Percentiles rank a stretch among this genome's conserved stretches.
These are phyloP conservation scores for Micractinium sp. DNA, from an alignment of 139 green algal genomes.

Conservation along the genomic window DNA sequence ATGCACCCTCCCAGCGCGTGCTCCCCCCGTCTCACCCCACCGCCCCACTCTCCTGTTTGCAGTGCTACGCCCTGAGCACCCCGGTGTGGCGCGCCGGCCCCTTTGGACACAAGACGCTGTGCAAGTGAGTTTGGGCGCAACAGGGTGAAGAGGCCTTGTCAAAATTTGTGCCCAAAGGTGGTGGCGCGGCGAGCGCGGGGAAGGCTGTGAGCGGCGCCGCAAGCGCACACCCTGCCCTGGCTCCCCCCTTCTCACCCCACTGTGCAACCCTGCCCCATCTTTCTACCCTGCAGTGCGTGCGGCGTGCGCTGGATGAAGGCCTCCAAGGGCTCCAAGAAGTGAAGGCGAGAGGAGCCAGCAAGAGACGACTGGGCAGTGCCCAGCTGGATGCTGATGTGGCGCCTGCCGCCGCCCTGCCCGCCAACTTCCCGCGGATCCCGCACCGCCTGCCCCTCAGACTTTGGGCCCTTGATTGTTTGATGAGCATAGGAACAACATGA, in stretches of 20 bases:
- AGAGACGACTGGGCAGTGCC: no score
- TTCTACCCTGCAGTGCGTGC: slow-evolving; percentile 45
- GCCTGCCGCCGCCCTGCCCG: no score
- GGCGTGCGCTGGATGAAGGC: slow-evolving; percentile 70
- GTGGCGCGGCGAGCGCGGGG: no score
- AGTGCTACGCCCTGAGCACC: slow-evolving; percentile 39
- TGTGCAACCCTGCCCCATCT: no score
- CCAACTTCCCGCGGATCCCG: no score
- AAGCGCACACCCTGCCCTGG: background rate
- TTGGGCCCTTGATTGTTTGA: no score
- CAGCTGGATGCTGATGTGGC: no score
- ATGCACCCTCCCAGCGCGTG: background rate
- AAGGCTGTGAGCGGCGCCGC: background rate
- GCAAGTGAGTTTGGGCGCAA: slow-evolving; percentile 67
- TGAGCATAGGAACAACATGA: no score
- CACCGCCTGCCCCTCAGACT: no score
- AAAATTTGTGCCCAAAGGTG: no score
- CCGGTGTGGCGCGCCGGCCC: slow-evolving; percentile 77
- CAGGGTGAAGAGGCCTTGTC: no score
- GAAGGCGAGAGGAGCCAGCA: no score
- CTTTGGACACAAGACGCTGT: slow-evolving; percentile 84
- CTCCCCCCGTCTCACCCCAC: background rate
- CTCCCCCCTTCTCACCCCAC: background rate
- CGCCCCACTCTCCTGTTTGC: background rate
- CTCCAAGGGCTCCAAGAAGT: slow-evolving; percentile 39